Base-by-base conservation (phyloP, 1,284 basidiomycete genomes). In the Xerocomus minutiporus region DNA sequence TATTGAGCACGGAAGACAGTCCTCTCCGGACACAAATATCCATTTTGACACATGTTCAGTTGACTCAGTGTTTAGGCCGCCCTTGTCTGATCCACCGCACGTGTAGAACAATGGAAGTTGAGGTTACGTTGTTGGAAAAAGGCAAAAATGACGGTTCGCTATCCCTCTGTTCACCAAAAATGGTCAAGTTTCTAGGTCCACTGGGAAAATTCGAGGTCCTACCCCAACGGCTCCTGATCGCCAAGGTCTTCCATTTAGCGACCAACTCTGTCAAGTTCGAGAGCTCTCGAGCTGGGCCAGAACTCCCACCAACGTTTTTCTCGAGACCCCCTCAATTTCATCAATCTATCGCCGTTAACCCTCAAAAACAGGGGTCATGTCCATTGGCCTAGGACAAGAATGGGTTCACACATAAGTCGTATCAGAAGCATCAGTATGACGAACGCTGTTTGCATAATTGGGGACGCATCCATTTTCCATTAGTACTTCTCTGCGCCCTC, bases 41-140 rank as follows among this genome's bases (percentile, higher is more conserved):
- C 36, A 38, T 57, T 55, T 61, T 58, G 54, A 57, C 55, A 51
- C 55, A 55, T 57, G 26, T 54, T 57, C 57, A 50, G 39, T 56
- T 57, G 43, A 55, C 52, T 46, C 55, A 62, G 51, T 50, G n/a
- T 61, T 65, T 55, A 47, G 48, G 43, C 34, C 31, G 12, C 31
- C 45, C 43, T 67, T 64, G 55, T 52, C 52, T 68, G 67, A 65
- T 62, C 57, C 55, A 55, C 53, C 26, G 13, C 61, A 69, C 59
- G 66, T 70, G 69, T 48, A 49, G 56, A 56, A 61, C 57, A 67
- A 67, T 67, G 65, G 65, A 67, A 67, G 69, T 32, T 1, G 43
- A 57, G 46, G 55, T 58, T 64, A 53, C 55, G 60, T 47, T 50
- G 56, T 50, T 53, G 48, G 52, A 57, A 69, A 66, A 53, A 56